These are phyloP conservation scores for Teunomyces lycoperdinae DNA, from an alignment of 805 yeast species.

Conservation along the genomic window DNA sequence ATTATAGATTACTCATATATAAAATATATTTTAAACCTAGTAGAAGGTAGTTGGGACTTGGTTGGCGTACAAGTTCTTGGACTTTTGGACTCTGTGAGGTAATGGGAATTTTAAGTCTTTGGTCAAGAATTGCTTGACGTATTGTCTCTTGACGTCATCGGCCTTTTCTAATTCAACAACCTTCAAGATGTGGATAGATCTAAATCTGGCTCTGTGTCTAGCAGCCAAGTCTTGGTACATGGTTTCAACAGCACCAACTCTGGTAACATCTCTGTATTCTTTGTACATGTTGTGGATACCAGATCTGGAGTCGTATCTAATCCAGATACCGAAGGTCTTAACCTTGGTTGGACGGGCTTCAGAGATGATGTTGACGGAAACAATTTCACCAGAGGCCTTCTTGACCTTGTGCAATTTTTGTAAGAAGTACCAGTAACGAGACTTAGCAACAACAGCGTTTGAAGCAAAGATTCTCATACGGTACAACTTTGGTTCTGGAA, in stretches of 20 bases:
- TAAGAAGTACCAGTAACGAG: conserved; percentile 99
- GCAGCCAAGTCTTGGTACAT: conserved; percentile 99
- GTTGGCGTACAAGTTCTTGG: conserved; percentile 83
- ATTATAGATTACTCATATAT: conserved; percentile 9
- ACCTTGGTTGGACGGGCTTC: conserved; percentile 99
- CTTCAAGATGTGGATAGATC: conserved; percentile 98
- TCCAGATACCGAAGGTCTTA: conserved; percentile 99
- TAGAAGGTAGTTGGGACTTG: conserved; percentile 97
- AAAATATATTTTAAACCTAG: conserved; percentile 39
- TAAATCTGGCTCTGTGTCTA: conserved; percentile 99
- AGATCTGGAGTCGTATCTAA: conserved; percentile 99
- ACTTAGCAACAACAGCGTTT: conserved; percentile 98
- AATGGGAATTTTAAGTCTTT: conserved; percentile 99
- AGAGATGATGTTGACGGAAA: conserved; percentile 83
- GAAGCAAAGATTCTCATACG: conserved; percentile 99
- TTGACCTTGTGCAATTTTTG: conserved; percentile 99
- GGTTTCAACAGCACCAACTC: conserved; percentile 97
- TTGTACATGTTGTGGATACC: conserved; percentile 99
- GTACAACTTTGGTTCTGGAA: conserved; percentile 99
- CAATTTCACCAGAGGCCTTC: conserved; percentile 99
- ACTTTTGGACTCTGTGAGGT: conserved; percentile 97
- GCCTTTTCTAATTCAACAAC: conserved; percentile 98
- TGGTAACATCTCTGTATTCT: conserved; percentile 99
- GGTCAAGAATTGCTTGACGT: conserved; percentile 94
- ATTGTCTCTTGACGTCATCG: conserved; percentile 98